Base-by-base conservation (phyloP, 2,329 filamentous ascomycete species). In the Remersonia thermophila region DNA sequence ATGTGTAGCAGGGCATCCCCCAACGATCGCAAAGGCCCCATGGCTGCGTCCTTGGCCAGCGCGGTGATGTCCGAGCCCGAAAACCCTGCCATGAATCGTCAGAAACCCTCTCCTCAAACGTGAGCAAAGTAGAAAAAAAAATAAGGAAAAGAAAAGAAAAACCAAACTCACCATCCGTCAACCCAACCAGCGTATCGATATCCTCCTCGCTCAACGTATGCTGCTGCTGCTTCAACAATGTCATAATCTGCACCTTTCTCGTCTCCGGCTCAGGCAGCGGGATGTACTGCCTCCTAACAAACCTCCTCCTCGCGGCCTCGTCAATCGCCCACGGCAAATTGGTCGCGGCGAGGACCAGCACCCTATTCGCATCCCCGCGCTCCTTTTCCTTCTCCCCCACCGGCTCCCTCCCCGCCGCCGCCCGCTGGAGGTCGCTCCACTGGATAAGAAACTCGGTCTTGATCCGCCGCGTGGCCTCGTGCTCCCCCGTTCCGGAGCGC, bases 361-460 rank as follows among this genome's bases (percentile, higher is more conserved):
- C 91, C 35, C 89, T 71, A 44, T 79, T 91, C 4, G 87, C 76
- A 57, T 96, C 89, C 1, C 85, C 85, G 37, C 69, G 68, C 41
- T 80, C 74, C 47, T 73, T 82, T 26, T 82, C 75, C 40, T 70
- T 77, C 11, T 74, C 70, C 11, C 57, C 73, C 65, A 53, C 25
- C 10, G 14, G 41, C 25, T 93, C 85, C 27, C 83, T 72, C 1
- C 89, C 89, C 3, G 87, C 89, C 6, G 91, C 91, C 3, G 91
- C 91, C 45, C 85, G 78, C 52, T 93, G 86, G 2, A 98, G 62
- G 54, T 95, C 86, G 40, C 83, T 91, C 91, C 91, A 98, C 53
- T 95, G 87, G 18, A 98, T 95, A 20, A 98, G 63, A 50, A 98
- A 98, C 54, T 98, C 91, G 0, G 91, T 98, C 61, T 98, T 98